A percentile compares a stretch with the other conserved stretches of the same genome.
phyloP scores from a whole-genome alignment of 2,329 filamentous ascomycete genomes.

The Nakataea oryzae region DNA sequence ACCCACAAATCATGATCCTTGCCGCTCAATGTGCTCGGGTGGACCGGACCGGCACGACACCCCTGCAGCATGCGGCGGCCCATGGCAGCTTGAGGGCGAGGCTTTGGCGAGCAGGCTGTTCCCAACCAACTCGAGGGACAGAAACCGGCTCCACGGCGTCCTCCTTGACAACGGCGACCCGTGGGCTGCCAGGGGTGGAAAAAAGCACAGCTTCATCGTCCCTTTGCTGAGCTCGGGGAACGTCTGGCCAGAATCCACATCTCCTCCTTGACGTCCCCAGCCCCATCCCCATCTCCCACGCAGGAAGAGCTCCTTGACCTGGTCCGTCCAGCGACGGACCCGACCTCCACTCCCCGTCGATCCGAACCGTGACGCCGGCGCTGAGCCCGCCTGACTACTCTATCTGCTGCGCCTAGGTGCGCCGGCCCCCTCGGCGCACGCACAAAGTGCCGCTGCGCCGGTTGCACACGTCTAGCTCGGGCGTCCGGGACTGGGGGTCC shows the following conservation, averaged over 20 bases:
- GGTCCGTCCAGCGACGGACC: constrained; percentile 22
- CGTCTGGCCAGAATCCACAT: constrained; percentile 23
- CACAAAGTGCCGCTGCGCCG: constrained; percentile 37
- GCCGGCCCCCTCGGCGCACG: constrained; percentile 29
- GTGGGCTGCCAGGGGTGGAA: constrained; percentile 33
- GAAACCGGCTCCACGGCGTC: too few relatives aligned
- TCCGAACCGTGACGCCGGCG: constrained; percentile 27
- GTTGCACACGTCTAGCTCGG: constrained; percentile 30
- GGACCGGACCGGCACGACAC: not conserved
- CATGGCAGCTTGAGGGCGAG: not conserved
- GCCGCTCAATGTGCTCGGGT: too few relatives aligned
- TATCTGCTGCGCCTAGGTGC: constrained; percentile 30
- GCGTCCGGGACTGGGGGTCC: constrained; percentile 27
- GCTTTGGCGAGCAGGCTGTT: too few relatives aligned
- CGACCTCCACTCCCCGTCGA: constrained; percentile 32
- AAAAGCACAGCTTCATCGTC: constrained; percentile 33
- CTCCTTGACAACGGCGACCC: constrained; percentile 28
- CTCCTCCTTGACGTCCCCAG: constrained; percentile 28
- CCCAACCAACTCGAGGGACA: too few relatives aligned
- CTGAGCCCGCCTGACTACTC: constrained; percentile 35
- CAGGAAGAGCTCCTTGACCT: constrained; percentile 27
- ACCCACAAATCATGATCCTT: not conserved
- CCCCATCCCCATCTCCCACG: constrained; percentile 10
- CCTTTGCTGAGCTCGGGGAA: constrained; percentile 14
- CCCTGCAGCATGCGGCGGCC: not conserved